A percentile compares a stretch with the other conserved stretches of the same genome.
These are phyloP conservation scores for Sordariomycetes sp. DNA, from an alignment of 2,329 filamentous ascomycete species.

Conservation along the genomic window DNA sequence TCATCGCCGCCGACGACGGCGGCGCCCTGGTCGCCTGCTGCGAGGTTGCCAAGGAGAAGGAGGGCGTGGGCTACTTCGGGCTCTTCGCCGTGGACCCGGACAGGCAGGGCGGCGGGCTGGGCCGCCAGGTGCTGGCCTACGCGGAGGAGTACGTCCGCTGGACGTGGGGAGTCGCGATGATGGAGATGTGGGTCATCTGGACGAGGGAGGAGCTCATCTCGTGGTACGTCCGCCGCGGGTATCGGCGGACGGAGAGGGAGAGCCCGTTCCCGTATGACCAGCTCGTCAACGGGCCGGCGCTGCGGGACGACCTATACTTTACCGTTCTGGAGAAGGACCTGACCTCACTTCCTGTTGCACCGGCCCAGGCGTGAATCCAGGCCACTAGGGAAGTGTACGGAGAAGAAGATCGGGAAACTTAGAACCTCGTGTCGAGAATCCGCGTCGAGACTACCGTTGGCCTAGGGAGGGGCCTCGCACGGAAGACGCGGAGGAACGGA, in stretches of 20 bases:
- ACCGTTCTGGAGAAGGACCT: conserved; percentile 25
- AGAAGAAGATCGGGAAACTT: too few species aligned
- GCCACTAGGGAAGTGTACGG: too few species aligned
- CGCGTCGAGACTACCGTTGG: too few species aligned
- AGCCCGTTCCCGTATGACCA: conserved; percentile 29
- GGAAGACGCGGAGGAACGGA: too few species aligned
- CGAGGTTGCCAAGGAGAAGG: conserved; percentile 22
- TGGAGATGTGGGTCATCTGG: conserved; percentile 36
- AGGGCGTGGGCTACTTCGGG: conserved; percentile 28
- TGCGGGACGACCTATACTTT: conserved; percentile 33
- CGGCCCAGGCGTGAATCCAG: not conserved
- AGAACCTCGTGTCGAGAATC: too few species aligned
- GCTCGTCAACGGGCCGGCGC: conserved; percentile 20
- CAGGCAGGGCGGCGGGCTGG: conserved; percentile 31
- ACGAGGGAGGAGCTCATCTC: conserved; percentile 29
- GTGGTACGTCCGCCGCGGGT: conserved; percentile 34
- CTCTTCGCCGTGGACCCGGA: conserved; percentile 34
- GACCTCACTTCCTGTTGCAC: not conserved
- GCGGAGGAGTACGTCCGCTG: conserved; percentile 26
- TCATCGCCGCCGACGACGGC: conserved; percentile 22
- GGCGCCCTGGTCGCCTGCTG: conserved; percentile 29
- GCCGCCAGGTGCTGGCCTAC: conserved; percentile 24
- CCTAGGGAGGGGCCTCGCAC: too few species aligned
- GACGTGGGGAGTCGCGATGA: conserved; percentile 17
- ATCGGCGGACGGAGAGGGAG: conserved; percentile 24